These are phyloP conservation scores for Petunia axillaris DNA, from an alignment of 257 asterid genomes.

Conservation along the genomic window DNA sequence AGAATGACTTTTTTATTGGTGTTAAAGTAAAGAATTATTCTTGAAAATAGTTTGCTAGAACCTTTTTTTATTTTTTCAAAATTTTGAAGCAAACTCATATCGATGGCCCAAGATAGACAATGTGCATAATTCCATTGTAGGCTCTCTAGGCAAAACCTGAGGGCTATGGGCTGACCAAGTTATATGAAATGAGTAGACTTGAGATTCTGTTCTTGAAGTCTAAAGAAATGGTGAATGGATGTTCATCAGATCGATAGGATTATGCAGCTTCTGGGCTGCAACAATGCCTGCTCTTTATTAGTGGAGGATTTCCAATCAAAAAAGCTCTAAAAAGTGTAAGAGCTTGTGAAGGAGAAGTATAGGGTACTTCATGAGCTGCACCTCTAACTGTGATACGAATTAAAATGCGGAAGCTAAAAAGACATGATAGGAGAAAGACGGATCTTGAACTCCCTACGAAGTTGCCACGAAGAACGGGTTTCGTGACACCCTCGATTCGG, in stretches of 20 bases:
- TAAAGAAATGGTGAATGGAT: not conserved
- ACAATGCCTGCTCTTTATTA: conserved; percentile 13
- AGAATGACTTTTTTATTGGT: too few relatives aligned
- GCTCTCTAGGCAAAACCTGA: not conserved
- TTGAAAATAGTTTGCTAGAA: too few relatives aligned
- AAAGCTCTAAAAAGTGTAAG: conserved; percentile 33
- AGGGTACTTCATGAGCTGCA: conserved; percentile 38
- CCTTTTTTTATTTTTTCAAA: too few relatives aligned
- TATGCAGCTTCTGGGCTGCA: not conserved
- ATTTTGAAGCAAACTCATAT: too few relatives aligned
- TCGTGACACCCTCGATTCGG: too few relatives aligned
- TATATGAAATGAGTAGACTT: not conserved
- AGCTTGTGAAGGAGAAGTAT: conserved; percentile 39
- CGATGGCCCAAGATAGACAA: not conserved
- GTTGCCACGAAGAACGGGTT: too few relatives aligned
- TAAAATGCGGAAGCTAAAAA: too few relatives aligned
- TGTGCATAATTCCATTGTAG: not conserved
- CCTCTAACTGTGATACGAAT: conserved; percentile 24
- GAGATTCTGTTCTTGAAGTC: not conserved
- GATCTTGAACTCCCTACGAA: too few relatives aligned
- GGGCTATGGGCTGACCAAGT: not conserved
- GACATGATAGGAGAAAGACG: too few relatives aligned
- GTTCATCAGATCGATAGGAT: not conserved
- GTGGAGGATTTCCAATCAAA: conserved; percentile 27
- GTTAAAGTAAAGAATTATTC: too few relatives aligned